A percentile compares a stretch with the other conserved stretches of the same genome.
Conservation (phyloP, 352 stramenopile genomes). For the Aphanomyces astaci region DNA sequence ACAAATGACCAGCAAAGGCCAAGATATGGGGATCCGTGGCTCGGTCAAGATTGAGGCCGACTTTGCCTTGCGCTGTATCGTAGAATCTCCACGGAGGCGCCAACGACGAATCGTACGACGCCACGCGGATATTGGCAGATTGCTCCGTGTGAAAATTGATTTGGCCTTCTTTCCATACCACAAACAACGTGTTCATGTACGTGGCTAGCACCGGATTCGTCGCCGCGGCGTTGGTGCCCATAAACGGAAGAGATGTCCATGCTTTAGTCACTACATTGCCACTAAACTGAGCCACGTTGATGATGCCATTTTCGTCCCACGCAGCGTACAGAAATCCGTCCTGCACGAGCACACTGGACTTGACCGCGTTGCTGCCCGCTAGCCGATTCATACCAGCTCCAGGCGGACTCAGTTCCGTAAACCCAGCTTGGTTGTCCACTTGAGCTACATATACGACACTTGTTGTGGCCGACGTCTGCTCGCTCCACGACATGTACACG, state of each 20-base stretch:
- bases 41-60: constrained; percentile 46
- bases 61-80: constrained; percentile 38
- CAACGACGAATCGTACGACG: constrained; percentile 34
- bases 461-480: constrained; percentile 33
- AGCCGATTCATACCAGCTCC: not conserved
- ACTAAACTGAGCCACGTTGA: constrained; percentile 51
- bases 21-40: constrained; percentile 34
- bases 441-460: constrained; percentile 52
- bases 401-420: not conserved
- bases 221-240: constrained; percentile 48
- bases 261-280: constrained; percentile 31
- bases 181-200: constrained; percentile 49
- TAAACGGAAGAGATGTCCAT: constrained; percentile 59
- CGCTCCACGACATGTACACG: constrained; percentile 63
- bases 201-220: constrained; percentile 41
- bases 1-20: constrained; percentile 51
- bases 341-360: constrained; percentile 33
- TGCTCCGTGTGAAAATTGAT: constrained; percentile 18
- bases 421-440: constrained; percentile 31
- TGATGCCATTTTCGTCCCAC: constrained; percentile 56
- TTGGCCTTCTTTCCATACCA: constrained; percentile 47
- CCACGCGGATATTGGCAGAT: constrained; percentile 23
- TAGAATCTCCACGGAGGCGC: constrained; percentile 66
- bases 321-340: constrained; percentile 44
- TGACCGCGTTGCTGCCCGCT: not conserved